phyloP scores from a whole-genome alignment of 257 asterid species.

The Marsdenia floribunda region DNA sequence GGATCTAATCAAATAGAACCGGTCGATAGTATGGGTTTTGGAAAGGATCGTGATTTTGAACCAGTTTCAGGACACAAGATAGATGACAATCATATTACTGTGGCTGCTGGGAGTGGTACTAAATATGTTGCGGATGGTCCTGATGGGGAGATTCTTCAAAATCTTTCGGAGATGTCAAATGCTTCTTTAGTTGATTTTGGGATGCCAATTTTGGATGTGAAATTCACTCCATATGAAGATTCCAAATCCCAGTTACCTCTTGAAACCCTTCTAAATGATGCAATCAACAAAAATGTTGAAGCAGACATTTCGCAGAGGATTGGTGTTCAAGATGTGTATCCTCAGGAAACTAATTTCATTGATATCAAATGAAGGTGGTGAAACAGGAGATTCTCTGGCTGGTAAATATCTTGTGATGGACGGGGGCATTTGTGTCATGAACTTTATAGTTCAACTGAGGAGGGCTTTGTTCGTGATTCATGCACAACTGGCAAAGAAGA shows the following conservation, averaged over 20 bases:
- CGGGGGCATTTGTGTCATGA: conserved; percentile 29
- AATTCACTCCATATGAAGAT: conserved; percentile 35
- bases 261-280: conserved; percentile 55
- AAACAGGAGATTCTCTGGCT: conserved; percentile 14
- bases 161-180: conserved; percentile 22
- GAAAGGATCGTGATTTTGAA: conserved; percentile 17
- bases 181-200: conserved; percentile 40
- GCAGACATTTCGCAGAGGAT: conserved; percentile 15
- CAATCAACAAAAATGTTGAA: conserved; percentile 21
- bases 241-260: conserved; percentile 33
- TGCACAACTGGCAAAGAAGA: conserved; percentile 28
- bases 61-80: conserved; percentile 12
- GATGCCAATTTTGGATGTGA: conserved; percentile 66
- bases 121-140: conserved; percentile 16
- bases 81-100: conserved; percentile 16
- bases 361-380: conserved; percentile 19
- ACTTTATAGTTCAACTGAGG: conserved; percentile 24
- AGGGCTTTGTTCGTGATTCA: conserved; percentile 19
- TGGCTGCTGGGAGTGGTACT: conserved; percentile 11
- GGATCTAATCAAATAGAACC: conserved; percentile 25
- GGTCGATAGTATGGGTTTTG: conserved; percentile 9
- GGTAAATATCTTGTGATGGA: conserved; percentile 36
- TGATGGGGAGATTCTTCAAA: conserved; percentile 11
- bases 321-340: conserved; percentile 11
- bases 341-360: conserved; percentile 21